A percentile compares a stretch with the other conserved stretches of the same genome.
These are phyloP conservation scores for Leccinellum albellum DNA, from an alignment of 768 basidiomycete genomes.

Conservation along the genomic window DNA sequence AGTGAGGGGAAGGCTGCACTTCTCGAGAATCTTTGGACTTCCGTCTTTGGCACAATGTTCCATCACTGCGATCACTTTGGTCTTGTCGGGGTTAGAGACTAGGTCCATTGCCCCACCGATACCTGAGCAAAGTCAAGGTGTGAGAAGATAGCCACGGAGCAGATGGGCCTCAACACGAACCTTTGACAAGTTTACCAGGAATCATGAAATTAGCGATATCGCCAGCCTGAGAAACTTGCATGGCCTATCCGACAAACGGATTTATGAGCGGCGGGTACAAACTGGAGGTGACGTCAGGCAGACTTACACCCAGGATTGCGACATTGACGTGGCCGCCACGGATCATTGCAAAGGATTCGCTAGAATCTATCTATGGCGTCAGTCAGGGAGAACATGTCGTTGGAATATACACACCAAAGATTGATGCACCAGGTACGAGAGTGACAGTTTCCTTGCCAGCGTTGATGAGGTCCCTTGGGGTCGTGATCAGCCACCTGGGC, in stretches of 20 bases:
- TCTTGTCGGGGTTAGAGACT: slow-evolving; percentile 93
- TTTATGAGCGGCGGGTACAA: neutral
- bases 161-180: slow-evolving; percentile 29
- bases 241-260: slow-evolving; percentile 51
- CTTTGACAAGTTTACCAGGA: slow-evolving; percentile 88
- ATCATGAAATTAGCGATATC: slow-evolving; percentile 99
- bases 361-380: slow-evolving; percentile 50
- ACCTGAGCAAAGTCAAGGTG: slow-evolving; percentile 38
- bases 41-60: slow-evolving; percentile 91
- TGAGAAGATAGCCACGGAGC: slow-evolving; percentile 8
- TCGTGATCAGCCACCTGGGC: slow-evolving; percentile 1
- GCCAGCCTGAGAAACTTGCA: slow-evolving; percentile 91
- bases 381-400: neutral
- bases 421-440: slow-evolving; percentile 83
- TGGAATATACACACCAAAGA: slow-evolving; percentile 63
- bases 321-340: slow-evolving; percentile 94
- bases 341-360: slow-evolving; percentile 96
- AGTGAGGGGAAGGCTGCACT: slow-evolving; percentile 83
- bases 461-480: slow-evolving; percentile 79
- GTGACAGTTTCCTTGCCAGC: slow-evolving; percentile 96
- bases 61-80: slow-evolving; percentile 86
- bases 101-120: slow-evolving; percentile 98
- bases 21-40: slow-evolving; percentile 78
- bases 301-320: slow-evolving; percentile 82
- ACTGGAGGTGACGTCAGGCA: neutral